phyloP scores from a whole-genome alignment of 2,329 filamentous ascomycete species.

The Penicillium psychrosexuale region DNA sequence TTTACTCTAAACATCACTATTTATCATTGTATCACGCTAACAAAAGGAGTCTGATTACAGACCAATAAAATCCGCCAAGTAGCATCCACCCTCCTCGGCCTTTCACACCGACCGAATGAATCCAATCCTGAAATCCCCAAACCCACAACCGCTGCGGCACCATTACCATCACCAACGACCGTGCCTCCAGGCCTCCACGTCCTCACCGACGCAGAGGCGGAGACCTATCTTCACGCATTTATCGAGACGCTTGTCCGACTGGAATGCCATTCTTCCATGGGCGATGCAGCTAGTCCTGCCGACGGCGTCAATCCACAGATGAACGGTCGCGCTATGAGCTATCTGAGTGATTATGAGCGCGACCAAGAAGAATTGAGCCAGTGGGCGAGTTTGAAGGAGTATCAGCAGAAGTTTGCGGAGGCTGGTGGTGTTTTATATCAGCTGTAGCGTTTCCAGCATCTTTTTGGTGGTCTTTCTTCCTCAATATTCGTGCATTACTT shows the following conservation, averaged over 20 bases:
- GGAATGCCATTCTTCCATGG: slow-evolving; percentile 55
- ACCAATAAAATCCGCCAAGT: slow-evolving; percentile 83
- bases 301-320: slow-evolving; percentile 43
- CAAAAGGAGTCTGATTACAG: slow-evolving; percentile 32
- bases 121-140: slow-evolving; percentile 7
- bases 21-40: background rate
- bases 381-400: slow-evolving; percentile 77
- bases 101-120: slow-evolving; percentile 52
- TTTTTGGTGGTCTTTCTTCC: background rate
- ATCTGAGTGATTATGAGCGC: slow-evolving; percentile 50
- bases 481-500: background rate
- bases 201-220: slow-evolving; percentile 52
- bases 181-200: slow-evolving; percentile 25
- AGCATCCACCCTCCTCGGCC: slow-evolving; percentile 72
- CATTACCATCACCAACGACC: slow-evolving; percentile 64
- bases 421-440: slow-evolving; percentile 52
- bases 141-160: slow-evolving; percentile 40
- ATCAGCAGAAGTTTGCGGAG: slow-evolving; percentile 69
- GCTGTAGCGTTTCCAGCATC: slow-evolving; percentile 16
- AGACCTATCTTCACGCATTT: slow-evolving; percentile 69
- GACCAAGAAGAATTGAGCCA: slow-evolving; percentile 73
- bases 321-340: slow-evolving; percentile 35
- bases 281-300: slow-evolving; percentile 31
- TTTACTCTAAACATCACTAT: background rate
- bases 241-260: slow-evolving; percentile 71